Evolutionary conservation across 2,329 filamentous ascomycete genomes (phyloP).

Genomic region (Penicillium hordei): DNA sequence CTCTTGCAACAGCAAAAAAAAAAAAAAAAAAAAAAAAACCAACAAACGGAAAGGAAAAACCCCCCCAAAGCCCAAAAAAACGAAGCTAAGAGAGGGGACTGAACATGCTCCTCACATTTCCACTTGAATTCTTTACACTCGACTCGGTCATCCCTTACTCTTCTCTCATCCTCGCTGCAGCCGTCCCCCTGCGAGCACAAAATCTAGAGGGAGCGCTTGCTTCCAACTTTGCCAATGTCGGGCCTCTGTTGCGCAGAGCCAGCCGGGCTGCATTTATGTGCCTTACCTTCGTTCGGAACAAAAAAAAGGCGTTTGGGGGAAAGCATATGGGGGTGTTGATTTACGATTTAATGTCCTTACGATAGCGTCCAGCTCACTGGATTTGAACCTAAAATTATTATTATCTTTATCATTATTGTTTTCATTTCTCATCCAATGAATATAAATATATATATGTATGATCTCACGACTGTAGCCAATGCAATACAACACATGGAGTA

Average conservation of each 20-base stretch:
- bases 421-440: not conserved
- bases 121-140: not conserved
- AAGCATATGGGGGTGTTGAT: conserved; percentile 13
- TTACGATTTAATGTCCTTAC: conserved; percentile 13
- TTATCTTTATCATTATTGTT: not conserved
- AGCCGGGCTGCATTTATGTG: conserved; percentile 8
- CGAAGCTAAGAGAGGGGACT: not conserved
- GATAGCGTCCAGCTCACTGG: conserved; percentile 6
- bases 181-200: conserved; percentile 7
- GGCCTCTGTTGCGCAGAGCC: conserved; percentile 8
- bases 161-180: conserved; percentile 1
- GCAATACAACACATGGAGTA: not conserved
- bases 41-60: not conserved
- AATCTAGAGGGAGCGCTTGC: not conserved
- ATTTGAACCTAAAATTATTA: conserved; percentile 1
- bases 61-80: no score
- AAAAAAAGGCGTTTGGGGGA: conserved; percentile 5
- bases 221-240: not conserved
- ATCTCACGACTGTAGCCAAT: not conserved
- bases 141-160: not conserved
- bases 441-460: not conserved
- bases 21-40: not conserved
- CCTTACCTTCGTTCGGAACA: not conserved
- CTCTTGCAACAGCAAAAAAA: not conserved
- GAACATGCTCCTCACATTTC: not conserved